Percentiles rank a stretch among this genome's conserved stretches.
Evolutionary conservation across 2,329 filamentous ascomycete genomes (phyloP).

Genomic region (Chrysoporthe cubensis): DNA sequence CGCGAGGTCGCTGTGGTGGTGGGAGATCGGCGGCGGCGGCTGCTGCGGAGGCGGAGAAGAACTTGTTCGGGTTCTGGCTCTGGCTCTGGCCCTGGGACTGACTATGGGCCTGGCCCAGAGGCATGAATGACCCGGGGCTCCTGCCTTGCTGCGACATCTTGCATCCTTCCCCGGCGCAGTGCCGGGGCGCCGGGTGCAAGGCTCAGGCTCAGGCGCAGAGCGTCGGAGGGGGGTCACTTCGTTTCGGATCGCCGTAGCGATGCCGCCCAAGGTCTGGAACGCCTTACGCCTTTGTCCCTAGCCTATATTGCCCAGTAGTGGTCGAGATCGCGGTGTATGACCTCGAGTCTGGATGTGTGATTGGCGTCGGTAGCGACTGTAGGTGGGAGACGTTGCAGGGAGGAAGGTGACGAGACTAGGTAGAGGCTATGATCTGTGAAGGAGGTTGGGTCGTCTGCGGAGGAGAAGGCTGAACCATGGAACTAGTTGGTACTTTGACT

Average conservation of each 20-base stretch:
- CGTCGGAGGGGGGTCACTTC: slow-evolving; percentile 17
- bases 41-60: slow-evolving; percentile 40
- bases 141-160: slow-evolving; percentile 49
- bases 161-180: slow-evolving; percentile 45
- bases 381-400: not conserved
- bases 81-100: too few relatives aligned
- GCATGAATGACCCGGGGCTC: slow-evolving; percentile 59
- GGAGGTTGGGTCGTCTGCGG: not conserved
- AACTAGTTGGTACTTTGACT: not conserved
- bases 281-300: slow-evolving; percentile 2
- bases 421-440: not conserved
- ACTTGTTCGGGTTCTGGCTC: slow-evolving; percentile 26
- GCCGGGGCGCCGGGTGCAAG: slow-evolving; percentile 6
- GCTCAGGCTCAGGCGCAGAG: slow-evolving; percentile 2
- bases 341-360: not conserved
- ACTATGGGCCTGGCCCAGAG: slow-evolving; percentile 35
- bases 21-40: slow-evolving; percentile 35
- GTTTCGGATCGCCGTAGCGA: slow-evolving; percentile 12
- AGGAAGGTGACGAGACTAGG: not conserved
- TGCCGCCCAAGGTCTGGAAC: not conserved
- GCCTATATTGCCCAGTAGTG: not conserved
- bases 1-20: slow-evolving; percentile 40
- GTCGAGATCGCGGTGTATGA: slow-evolving; percentile 1
- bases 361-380: not conserved
- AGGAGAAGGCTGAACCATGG: slow-evolving; percentile 4